Percentiles rank a stretch among this genome's conserved stretches.
Conservation (phyloP, 2,329 filamentous ascomycete genomes). For the Chaetomiaceae sp. region DNA sequence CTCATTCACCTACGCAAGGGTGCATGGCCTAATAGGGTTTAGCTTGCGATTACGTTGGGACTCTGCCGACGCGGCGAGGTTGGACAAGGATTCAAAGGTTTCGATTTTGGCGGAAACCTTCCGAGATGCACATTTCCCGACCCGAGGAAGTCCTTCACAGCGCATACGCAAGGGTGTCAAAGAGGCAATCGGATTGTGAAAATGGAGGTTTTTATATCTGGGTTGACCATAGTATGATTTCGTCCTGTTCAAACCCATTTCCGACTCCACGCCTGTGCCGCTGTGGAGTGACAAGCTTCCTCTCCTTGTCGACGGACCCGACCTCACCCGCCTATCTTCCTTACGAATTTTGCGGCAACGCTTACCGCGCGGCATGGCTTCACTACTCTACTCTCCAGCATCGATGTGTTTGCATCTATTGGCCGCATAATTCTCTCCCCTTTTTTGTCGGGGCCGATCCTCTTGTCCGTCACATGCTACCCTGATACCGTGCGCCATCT, state of each 20-base stretch:
- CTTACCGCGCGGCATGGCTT: slow-evolving; percentile 5
- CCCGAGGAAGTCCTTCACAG: too few relatives aligned
- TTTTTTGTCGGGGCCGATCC: slow-evolving; percentile 1
- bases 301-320: too few relatives aligned
- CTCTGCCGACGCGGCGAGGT: slow-evolving; percentile 1
- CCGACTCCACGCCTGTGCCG: too few relatives aligned
- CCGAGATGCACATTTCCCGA: too few relatives aligned
- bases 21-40: background rate
- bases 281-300: too few relatives aligned
- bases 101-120: too few relatives aligned
- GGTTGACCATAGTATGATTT: background rate
- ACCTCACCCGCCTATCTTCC: too few relatives aligned
- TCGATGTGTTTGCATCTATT: background rate
- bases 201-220: background rate
- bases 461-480: slow-evolving; percentile 5
- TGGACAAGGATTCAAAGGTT: background rate
- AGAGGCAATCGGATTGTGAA: background rate
- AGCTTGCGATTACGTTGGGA: background rate
- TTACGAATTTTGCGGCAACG: too few relatives aligned
- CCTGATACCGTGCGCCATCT: slow-evolving; percentile 1
- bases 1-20: too few relatives aligned
- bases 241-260: too few relatives aligned
- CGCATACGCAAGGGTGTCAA: too few relatives aligned
- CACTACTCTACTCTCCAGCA: slow-evolving; percentile 1
- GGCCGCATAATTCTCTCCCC: slow-evolving; percentile 3